Base-by-base conservation (phyloP, 2,329 filamentous ascomycete genomes). In the Scopulariopsis brevicaulis region DNA sequence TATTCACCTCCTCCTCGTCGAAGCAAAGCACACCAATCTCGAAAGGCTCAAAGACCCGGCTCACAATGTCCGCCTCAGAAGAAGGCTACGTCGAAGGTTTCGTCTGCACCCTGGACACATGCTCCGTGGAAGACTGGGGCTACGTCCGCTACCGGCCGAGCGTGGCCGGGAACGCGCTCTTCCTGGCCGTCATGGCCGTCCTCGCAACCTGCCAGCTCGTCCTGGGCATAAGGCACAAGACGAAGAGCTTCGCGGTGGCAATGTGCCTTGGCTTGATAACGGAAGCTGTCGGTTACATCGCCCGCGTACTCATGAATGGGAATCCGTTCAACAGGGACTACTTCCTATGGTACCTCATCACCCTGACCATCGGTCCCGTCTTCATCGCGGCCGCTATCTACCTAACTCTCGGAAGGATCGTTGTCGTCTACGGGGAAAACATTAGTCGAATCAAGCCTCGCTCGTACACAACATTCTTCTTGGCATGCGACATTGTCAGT, bases 331-430 rank as follows among this genome's bases (percentile, higher is more conserved):
- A 34, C 53, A 56, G 53, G 18, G 54, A 59, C 46, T 52, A 55
- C 6, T 59, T 59, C 32, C 46, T 59, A 25, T 55, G 59, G 61
- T 32, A 64, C 62, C 56, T 60, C 58, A 34, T 65, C 59, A 62
- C 60, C 24, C 59, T 66, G 14, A 66, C 64, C 3, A 66, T 66
- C 48, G 64, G 63, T 1, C 64, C 64, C 1, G 64, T 63, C 46
- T 65, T 65, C 43, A 62, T 66, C 28, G 60, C 64, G 0, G 64
- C 64, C 20, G 59, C 59, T 1, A 66, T 66, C 54, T 66, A 66
- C 53, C 58, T 66, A 25, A 64, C 62, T 24, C 62, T 66, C 35
- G 64, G 62, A 1, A 56, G 63, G 1, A 63, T 65, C 8, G 61
- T 66, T n/a, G 62, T 63, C 6, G 59, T 65, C 25, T 53, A 65